Evolutionary conservation across 1,284 basidiomycete genomes (phyloP).

Genomic region (Takashimella tepidaria): DNA sequence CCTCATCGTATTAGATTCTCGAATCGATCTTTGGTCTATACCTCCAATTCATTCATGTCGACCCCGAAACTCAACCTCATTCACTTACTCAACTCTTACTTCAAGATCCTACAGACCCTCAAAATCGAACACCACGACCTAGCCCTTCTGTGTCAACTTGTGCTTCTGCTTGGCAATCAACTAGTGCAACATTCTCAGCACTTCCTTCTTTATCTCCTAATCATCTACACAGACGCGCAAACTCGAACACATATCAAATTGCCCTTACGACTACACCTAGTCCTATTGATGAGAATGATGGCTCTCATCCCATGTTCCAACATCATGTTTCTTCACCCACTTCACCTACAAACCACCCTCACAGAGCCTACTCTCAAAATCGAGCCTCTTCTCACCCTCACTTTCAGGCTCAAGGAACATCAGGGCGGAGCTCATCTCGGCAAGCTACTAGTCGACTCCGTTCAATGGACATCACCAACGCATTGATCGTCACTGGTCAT

Average conservation of each 20-base stretch:
- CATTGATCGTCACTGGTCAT: constrained; percentile 32
- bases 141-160: background rate
- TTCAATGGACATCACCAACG: constrained; percentile 5
- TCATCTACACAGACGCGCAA: too few species aligned
- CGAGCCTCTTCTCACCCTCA: too few species aligned
- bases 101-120: background rate
- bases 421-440: too few species aligned
- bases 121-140: background rate
- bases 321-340: constrained; percentile 1
- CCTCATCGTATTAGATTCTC: constrained; percentile 14
- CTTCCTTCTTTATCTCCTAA: background rate
- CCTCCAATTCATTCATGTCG: constrained; percentile 14
- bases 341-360: background rate
- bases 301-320: too few species aligned
- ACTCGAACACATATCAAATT: too few species aligned
- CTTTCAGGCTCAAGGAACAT: too few species aligned
- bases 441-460: background rate
- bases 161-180: background rate
- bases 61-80: constrained; percentile 3
- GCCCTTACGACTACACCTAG: background rate
- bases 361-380: background rate
- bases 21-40: constrained; percentile 27
- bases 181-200: background rate
- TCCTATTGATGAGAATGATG: too few species aligned
- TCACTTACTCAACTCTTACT: background rate